Conservation (phyloP, 2,329 filamentous ascomycete genomes). For the Xylariomycetidae sp. region DNA sequence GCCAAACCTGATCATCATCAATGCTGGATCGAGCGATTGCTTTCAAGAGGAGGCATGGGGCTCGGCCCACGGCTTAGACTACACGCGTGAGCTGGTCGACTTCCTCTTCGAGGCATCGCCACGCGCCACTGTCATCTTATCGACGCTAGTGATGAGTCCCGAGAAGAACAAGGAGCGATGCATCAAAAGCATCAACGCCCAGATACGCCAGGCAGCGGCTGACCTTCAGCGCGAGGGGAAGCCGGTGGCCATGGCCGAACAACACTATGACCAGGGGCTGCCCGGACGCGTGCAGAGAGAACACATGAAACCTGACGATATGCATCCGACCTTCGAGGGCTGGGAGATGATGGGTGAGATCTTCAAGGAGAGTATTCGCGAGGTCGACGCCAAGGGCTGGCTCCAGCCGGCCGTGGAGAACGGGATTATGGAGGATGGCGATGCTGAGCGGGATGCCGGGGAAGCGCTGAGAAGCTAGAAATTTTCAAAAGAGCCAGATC, state of each 20-base stretch:
- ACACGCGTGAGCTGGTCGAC: constrained; percentile 20
- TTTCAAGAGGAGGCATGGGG: constrained; percentile 22
- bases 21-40: constrained; percentile 25
- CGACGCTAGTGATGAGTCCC: constrained; percentile 22
- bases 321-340: constrained; percentile 15
- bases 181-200: constrained; percentile 24
- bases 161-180: constrained; percentile 18
- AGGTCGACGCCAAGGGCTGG: constrained; percentile 12
- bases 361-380: constrained; percentile 14
- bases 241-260: constrained; percentile 19
- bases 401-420: constrained; percentile 11
- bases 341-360: constrained; percentile 17
- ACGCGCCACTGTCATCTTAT: constrained; percentile 20
- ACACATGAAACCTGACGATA: constrained; percentile 15
- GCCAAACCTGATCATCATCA: constrained; percentile 23
- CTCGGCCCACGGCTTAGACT: constrained; percentile 17
- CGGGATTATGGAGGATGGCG: constrained; percentile 12
- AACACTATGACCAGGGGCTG: constrained; percentile 23
- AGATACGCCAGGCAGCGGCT: constrained; percentile 23
- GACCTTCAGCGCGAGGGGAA: constrained; percentile 20
- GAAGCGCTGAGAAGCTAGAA: too few relatives aligned
- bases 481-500: too few relatives aligned
- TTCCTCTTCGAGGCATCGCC: constrained; percentile 22
- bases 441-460: constrained; percentile 13
- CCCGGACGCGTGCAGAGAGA: constrained; percentile 15